These are phyloP conservation scores for Fusarium ambrosium DNA, from an alignment of 2,329 filamentous ascomycete genomes.

Conservation along the genomic window DNA sequence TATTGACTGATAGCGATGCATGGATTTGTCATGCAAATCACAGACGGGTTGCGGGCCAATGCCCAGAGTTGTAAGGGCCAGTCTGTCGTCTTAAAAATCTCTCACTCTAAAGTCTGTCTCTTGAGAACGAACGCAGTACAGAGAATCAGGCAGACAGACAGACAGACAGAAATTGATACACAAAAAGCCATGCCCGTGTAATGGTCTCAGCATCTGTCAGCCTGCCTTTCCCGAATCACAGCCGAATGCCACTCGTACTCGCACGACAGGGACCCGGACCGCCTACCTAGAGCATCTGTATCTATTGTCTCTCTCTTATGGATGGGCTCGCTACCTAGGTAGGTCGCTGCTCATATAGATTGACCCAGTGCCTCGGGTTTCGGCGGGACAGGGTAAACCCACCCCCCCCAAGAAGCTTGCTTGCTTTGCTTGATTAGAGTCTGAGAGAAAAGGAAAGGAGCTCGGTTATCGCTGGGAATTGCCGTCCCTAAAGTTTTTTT, in stretches of 20 bases:
- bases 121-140: constrained; percentile 24
- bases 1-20: constrained; percentile 12
- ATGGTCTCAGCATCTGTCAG: constrained; percentile 41
- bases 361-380: constrained; percentile 21
- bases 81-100: neutral
- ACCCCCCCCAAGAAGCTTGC: neutral
- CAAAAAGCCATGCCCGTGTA: constrained; percentile 37
- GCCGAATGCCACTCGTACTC: constrained; percentile 42
- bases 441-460: neutral
- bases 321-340: neutral
- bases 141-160: constrained; percentile 6
- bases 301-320: neutral
- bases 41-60: neutral
- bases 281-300: neutral
- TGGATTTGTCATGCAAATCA: constrained; percentile 12
- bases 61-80: no score
- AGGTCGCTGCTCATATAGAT: constrained; percentile 18
- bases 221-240: constrained; percentile 36
- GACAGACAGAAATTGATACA: constrained; percentile 29
- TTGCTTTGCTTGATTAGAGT: neutral
- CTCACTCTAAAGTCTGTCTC: neutral
- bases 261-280: constrained; percentile 34
- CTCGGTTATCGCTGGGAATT: constrained; percentile 21
- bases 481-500: neutral
- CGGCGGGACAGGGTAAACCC: neutral